Conservation (phyloP, 2,329 filamentous ascomycete species). For the Parastagonospora nodorum region DNA sequence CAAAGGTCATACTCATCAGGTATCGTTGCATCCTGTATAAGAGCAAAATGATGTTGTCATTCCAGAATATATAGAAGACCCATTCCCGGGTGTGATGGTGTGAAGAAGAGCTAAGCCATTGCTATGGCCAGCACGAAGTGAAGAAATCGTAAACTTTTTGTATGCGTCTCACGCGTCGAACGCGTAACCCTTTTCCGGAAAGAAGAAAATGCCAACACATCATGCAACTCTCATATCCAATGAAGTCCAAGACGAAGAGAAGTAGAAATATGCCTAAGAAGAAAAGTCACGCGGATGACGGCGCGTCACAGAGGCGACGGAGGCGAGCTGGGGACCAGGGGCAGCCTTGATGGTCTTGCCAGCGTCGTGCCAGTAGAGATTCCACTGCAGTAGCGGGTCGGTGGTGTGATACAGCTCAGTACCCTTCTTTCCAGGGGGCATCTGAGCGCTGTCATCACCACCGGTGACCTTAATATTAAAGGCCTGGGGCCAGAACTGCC, state of each 20-base stretch:
- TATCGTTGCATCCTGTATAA: neutral
- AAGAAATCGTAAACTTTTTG: neutral
- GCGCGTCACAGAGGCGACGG: constrained; percentile 15
- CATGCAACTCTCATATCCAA: neutral
- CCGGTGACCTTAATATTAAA: constrained; percentile 43
- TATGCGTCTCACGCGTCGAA: neutral
- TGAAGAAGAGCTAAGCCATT: neutral
- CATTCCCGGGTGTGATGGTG: neutral
- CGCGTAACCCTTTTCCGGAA: neutral
- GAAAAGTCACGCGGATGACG: constrained; percentile 36
- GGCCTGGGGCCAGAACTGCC: constrained; percentile 44
- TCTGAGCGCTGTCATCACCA: constrained; percentile 27
- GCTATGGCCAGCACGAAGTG: neutral
- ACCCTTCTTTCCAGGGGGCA: constrained; percentile 36
- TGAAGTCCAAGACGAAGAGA: neutral
- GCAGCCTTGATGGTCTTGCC: constrained; percentile 25
- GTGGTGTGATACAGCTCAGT: constrained; percentile 34
- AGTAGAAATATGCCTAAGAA: constrained; percentile 13
- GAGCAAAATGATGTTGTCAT: neutral
- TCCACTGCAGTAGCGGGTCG: constrained; percentile 35
- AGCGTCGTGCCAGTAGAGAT: constrained; percentile 38
- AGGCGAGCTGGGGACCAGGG: constrained; percentile 29
- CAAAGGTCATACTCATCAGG: too few species aligned
- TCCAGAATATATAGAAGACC: neutral
- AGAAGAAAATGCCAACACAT: neutral